Percentiles rank a stretch among this genome's conserved stretches.
Evolutionary conservation across 169 alveolate species (phyloP).

Genomic region (Cryptosporidium ryanae): DNA sequence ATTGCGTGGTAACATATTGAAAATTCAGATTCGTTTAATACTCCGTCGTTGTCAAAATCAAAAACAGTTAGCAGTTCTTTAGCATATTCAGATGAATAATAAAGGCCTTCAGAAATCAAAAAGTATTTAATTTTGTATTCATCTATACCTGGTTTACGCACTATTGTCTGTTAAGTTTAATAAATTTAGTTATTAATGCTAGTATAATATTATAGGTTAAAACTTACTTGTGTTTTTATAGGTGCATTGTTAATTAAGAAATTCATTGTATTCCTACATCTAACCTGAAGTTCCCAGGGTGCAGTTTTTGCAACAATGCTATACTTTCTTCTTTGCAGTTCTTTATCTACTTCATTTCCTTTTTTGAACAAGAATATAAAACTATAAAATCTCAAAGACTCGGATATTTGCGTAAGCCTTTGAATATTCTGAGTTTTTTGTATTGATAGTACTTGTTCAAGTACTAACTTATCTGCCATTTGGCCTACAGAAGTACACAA

Average conservation of each 20-base stretch:
- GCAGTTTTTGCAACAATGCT: conserved; percentile 66
- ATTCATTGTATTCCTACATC: conserved; percentile 73
- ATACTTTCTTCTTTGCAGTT: conserved; percentile 63
- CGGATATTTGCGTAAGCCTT: conserved; percentile 48
- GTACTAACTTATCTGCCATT: conserved; percentile 65
- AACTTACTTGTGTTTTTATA: conserved; percentile 70
- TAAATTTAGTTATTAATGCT: not conserved
- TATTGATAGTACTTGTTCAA: conserved; percentile 49
- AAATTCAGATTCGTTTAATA: conserved; percentile 53
- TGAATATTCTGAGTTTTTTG: conserved; percentile 68
- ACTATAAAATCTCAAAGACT: conserved; percentile 57
- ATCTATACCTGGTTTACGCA: conserved; percentile 36
- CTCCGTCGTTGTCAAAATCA: conserved; percentile 56
- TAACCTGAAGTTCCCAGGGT: conserved; percentile 71
- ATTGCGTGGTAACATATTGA: conserved; percentile 60
- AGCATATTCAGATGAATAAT: conserved; percentile 63
- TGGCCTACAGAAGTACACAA: conserved; percentile 73
- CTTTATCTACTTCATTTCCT: conserved; percentile 51
- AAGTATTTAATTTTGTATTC: conserved; percentile 41
- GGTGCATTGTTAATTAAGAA: conserved; percentile 72
- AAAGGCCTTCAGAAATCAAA: conserved; percentile 56
- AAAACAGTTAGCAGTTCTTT: conserved; percentile 35
- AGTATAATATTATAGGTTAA: not conserved
- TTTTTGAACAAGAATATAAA: conserved; percentile 29
- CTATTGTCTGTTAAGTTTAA: conserved; percentile 21